Percentiles rank a stretch among this genome's conserved stretches.
Evolutionary conservation across 805 yeast species (phyloP).

Genomic region (Clavispora santaluciae): DNA sequence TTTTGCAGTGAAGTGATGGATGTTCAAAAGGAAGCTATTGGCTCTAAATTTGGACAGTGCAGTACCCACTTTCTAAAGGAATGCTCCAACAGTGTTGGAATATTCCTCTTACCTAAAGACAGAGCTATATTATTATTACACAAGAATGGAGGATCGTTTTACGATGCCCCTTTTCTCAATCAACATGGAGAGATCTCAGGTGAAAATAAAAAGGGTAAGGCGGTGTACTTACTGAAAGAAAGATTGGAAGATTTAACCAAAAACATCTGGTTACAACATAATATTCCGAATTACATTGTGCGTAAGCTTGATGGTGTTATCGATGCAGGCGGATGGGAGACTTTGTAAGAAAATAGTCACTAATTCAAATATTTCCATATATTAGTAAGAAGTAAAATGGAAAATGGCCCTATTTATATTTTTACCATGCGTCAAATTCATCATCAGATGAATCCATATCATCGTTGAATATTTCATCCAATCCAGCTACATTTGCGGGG

Average conservation of each 20-base stretch:
- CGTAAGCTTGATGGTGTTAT: slow-evolving; percentile 72
- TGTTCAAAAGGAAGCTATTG: slow-evolving; percentile 57
- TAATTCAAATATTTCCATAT: background rate
- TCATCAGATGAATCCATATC: slow-evolving; percentile 4
- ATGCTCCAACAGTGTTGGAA: slow-evolving; percentile 63
- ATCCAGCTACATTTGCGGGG: slow-evolving; percentile 2
- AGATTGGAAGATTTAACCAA: slow-evolving; percentile 65
- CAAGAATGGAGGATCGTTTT: slow-evolving; percentile 77
- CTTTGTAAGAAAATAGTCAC: slow-evolving; percentile 40
- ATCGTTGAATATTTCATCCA: slow-evolving; percentile 9
- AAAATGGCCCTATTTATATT: background rate
- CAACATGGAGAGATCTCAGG: slow-evolving; percentile 81
- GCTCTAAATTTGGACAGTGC: slow-evolving; percentile 68
- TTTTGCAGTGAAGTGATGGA: slow-evolving; percentile 71
- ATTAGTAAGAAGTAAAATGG: background rate
- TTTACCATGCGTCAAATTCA: background rate
- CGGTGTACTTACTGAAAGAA: slow-evolving; percentile 56
- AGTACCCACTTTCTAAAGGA: slow-evolving; percentile 61
- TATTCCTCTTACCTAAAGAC: slow-evolving; percentile 68
- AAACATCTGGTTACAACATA: slow-evolving; percentile 73
- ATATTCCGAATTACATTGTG: slow-evolving; percentile 70
- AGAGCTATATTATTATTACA: slow-evolving; percentile 60
- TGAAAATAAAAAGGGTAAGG: slow-evolving; percentile 65
- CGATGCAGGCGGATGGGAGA: slow-evolving; percentile 96
- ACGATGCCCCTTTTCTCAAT: slow-evolving; percentile 79